Evolutionary conservation across 2,329 filamentous ascomycete species (phyloP).

Genomic region (Sporothrix brunneoviolacea): DNA sequence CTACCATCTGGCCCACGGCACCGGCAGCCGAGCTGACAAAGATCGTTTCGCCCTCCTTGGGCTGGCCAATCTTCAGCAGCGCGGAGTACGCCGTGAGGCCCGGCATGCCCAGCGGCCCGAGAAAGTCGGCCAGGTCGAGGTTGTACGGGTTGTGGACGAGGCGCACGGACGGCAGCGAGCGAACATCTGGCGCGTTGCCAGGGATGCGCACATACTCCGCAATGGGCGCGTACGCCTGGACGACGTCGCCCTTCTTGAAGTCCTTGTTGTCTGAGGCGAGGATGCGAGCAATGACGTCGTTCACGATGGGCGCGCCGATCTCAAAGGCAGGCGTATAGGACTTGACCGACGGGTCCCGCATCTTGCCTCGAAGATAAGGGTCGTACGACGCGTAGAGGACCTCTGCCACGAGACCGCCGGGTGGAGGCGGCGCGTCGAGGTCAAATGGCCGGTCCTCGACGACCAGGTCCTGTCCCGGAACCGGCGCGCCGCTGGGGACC

Average conservation of each 20-base stretch:
- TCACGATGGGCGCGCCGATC: conserved; percentile 57
- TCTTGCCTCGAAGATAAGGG: conserved; percentile 75
- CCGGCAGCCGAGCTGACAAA: conserved; percentile 75
- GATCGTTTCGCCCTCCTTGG: conserved; percentile 71
- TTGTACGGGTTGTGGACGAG: conserved; percentile 63
- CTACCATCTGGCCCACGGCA: conserved; percentile 76
- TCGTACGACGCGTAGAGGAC: conserved; percentile 72
- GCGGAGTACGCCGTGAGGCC: conserved; percentile 45
- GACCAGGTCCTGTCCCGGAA: conserved; percentile 62
- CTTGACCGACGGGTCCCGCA: conserved; percentile 58
- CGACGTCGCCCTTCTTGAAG: conserved; percentile 61
- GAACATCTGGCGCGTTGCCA: conserved; percentile 25
- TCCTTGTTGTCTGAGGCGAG: conserved; percentile 56
- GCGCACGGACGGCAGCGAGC: conserved; percentile 34
- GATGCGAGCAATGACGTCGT: conserved; percentile 59
- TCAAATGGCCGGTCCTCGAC: conserved; percentile 64
- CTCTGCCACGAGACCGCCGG: conserved; percentile 63
- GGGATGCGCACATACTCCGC: conserved; percentile 61
- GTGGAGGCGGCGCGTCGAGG: conserved; percentile 45
- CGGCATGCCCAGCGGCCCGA: conserved; percentile 56
- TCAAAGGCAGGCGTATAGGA: conserved; percentile 62
- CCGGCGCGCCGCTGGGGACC: conserved; percentile 58
- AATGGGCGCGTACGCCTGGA: conserved; percentile 50
- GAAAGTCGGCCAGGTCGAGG: conserved; percentile 59
- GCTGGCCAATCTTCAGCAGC: conserved; percentile 64